Evolutionary conservation across 164 flowering plant genomes (phyloP).

Genomic region (Malania oleifera): DNA sequence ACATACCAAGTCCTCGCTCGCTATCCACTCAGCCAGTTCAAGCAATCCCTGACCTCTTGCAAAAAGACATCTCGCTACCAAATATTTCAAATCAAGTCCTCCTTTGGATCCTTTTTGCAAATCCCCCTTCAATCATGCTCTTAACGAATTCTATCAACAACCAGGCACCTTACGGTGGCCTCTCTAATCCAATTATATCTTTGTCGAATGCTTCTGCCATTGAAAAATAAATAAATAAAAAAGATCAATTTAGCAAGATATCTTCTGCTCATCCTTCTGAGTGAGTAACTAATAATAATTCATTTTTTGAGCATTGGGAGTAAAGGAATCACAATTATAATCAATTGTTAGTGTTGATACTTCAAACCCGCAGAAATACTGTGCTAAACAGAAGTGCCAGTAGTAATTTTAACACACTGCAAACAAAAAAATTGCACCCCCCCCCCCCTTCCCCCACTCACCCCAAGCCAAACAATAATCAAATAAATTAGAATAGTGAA

Average conservation of each 20-base stretch:
- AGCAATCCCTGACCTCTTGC: slow-evolving; percentile 4
- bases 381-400: no score
- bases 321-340: no score
- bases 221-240: slow-evolving; percentile 9
- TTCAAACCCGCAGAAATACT: no score
- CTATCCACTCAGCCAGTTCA: slow-evolving; percentile 11
- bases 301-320: no score
- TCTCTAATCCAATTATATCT: slow-evolving; percentile 22
- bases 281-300: background rate
- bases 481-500: no score
- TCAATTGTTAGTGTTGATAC: no score
- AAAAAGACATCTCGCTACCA: slow-evolving; percentile 8
- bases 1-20: background rate
- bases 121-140: slow-evolving; percentile 14
- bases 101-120: slow-evolving; percentile 11
- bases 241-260: background rate
- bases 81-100: slow-evolving; percentile 12
- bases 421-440: no score
- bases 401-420: no score
- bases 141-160: slow-evolving; percentile 4
- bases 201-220: slow-evolving; percentile 25
- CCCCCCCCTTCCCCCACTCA: no score
- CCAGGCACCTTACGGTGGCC: slow-evolving; percentile 22
- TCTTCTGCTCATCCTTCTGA: background rate
- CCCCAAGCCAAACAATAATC: no score